Percentiles rank a stretch among this genome's conserved stretches.
Conservation (phyloP, 805 yeast genomes). For the Candida bentonensis region DNA sequence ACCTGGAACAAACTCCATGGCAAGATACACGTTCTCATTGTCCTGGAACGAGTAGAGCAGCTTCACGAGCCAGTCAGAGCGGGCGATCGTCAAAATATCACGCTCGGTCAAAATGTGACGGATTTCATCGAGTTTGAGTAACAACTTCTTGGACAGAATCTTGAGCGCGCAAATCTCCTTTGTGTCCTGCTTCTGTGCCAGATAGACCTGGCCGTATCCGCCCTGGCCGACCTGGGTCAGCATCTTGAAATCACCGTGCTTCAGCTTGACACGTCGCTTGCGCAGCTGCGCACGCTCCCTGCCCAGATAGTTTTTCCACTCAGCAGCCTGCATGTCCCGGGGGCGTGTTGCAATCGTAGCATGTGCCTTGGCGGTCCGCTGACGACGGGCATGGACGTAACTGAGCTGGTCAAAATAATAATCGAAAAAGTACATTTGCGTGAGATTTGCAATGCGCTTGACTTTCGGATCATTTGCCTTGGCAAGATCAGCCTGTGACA, state of each 20-base stretch:
- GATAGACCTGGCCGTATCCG: constrained; percentile 97
- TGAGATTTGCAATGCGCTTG: constrained; percentile 74
- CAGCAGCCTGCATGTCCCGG: constrained; percentile 31
- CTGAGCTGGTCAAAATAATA: constrained; percentile 94
- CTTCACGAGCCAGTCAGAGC: constrained; percentile 93
- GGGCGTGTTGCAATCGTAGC: constrained; percentile 25
- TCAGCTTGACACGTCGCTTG: constrained; percentile 81
- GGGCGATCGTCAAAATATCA: constrained; percentile 78
- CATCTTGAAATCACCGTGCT: constrained; percentile 89
- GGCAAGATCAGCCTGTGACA: neutral
- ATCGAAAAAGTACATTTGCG: constrained; percentile 87
- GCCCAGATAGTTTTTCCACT: constrained; percentile 69
- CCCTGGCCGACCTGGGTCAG: constrained; percentile 99
- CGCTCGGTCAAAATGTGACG: constrained; percentile 93
- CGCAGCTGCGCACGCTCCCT: constrained; percentile 76
- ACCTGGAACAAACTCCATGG: constrained; percentile 81
- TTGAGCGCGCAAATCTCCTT: constrained; percentile 91
- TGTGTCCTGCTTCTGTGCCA: constrained; percentile 89
- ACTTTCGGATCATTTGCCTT: constrained; percentile 43
- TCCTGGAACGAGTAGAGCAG: constrained; percentile 92
- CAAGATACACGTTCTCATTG: constrained; percentile 54
- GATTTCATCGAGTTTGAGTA: constrained; percentile 85
- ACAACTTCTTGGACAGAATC: constrained; percentile 72
- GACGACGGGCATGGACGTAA: constrained; percentile 76
- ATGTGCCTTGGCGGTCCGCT: constrained; percentile 62